Evolutionary conservation across 305 asterid species (phyloP).

Genomic region (Plantago coronopus): DNA sequence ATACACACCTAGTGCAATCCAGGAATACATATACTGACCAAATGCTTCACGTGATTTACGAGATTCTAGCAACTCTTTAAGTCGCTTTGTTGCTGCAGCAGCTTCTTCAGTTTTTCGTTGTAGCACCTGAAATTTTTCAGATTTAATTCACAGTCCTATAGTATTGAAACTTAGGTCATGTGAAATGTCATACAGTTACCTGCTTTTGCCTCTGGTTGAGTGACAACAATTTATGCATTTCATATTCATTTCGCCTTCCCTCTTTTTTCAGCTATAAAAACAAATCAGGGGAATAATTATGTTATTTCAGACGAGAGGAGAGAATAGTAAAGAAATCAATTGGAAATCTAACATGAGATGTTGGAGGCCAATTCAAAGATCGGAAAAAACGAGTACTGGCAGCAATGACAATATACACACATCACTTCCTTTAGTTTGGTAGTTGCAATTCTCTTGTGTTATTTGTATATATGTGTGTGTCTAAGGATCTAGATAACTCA

Average conservation of each 20-base stretch:
- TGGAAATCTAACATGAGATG: too few species aligned
- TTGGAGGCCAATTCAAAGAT: too few species aligned
- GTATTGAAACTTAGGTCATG: not conserved
- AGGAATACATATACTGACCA: conserved; percentile 36
- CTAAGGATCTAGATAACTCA: too few species aligned
- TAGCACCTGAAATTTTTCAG: conserved; percentile 51
- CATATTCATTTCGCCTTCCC: conserved; percentile 97
- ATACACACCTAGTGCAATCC: not conserved
- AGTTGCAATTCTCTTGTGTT: too few species aligned
- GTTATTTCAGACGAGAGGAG: not conserved
- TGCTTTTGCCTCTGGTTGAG: conserved; percentile 97
- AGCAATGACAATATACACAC: too few species aligned
- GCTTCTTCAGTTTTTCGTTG: conserved; percentile 97
- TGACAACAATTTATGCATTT: conserved; percentile 94
- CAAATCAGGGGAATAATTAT: conserved; percentile 7
- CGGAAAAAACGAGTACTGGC: too few species aligned
- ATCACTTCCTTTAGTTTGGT: too few species aligned
- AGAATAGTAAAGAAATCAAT: too few species aligned
- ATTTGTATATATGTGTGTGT: too few species aligned
- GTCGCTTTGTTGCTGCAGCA: conserved; percentile 85
- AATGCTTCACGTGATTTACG: conserved; percentile 71
- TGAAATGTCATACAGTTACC: conserved; percentile 40
- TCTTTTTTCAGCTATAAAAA: conserved; percentile 79
- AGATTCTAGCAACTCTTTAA: conserved; percentile 86
- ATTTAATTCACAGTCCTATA: not conserved